Conservation (phyloP, 2,329 filamentous ascomycete species). For the Pyrenophora graminea region DNA sequence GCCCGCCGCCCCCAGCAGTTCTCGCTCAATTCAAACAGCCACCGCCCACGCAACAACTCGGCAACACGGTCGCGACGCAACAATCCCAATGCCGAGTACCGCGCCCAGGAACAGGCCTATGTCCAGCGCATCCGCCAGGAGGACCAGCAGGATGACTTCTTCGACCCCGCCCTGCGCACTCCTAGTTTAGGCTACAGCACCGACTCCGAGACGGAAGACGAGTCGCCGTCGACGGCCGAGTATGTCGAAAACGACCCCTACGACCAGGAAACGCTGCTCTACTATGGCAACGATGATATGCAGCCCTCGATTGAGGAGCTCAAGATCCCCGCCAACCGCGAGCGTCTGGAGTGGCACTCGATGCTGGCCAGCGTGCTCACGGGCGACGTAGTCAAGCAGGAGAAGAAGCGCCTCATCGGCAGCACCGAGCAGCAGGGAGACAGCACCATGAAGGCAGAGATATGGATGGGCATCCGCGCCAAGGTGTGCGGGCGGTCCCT, state of each 20-base stretch:
- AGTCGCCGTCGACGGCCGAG: constrained; percentile 82
- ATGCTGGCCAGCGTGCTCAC: constrained; percentile 96
- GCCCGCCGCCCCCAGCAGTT: constrained; percentile 55
- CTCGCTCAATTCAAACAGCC: constrained; percentile 48
- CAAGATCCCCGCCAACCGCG: constrained; percentile 82
- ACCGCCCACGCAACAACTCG: constrained; percentile 61
- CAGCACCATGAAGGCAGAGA: constrained; percentile 67
- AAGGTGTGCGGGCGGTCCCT: constrained; percentile 82
- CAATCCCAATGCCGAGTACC: constrained; percentile 73
- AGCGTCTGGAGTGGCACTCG: constrained; percentile 94
- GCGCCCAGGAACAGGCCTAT: constrained; percentile 91
- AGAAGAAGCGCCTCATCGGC: constrained; percentile 93
- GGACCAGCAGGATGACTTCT: constrained; percentile 69
- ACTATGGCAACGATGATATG: constrained; percentile 86
- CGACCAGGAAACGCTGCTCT: constrained; percentile 90
- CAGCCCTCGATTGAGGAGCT: constrained; percentile 89
- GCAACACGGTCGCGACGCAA: constrained; percentile 61
- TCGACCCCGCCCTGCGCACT: constrained; percentile 68
- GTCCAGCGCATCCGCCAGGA: constrained; percentile 89
- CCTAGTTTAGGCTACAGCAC: constrained; percentile 68
- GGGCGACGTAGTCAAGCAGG: constrained; percentile 94
- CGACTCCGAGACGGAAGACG: constrained; percentile 87
- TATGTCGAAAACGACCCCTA: constrained; percentile 82
- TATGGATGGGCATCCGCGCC: constrained; percentile 88
- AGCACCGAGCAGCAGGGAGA: constrained; percentile 74